Base-by-base conservation (phyloP, 148 eudicot genomes). In the Talinum fruticosum region DNA sequence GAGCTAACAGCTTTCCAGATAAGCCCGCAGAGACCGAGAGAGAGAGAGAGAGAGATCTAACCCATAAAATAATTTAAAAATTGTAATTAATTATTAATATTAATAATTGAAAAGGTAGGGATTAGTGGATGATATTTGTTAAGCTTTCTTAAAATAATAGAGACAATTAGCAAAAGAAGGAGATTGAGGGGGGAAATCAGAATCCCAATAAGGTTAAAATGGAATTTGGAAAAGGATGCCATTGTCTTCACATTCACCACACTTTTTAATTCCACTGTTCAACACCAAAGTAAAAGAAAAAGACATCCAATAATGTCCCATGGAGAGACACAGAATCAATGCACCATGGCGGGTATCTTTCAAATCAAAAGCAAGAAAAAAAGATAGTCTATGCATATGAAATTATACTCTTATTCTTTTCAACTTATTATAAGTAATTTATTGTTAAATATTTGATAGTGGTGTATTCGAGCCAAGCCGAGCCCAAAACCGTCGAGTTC, bases 301-400 rank as follows among this genome's bases (percentile, higher is more conserved):
- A 36, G 7, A n/a, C n/a, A n/a, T n/a, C n/a, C n/a, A n/a, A 36
- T 36, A 36, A 7, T 36, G 7, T 36, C 3, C 38, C 3, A 41
- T 1, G 10, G 57, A 61, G 18, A 49, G 70, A 28, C n/a, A 73
- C 77, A 64, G 76, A 61, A 65, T 72, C 61, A 72, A 49, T 81
- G 84, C 76, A 76, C 83, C 80, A 49, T 59, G 80, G 15, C 72
- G 41, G 69, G 78, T 72, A 69, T 70, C 64, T 15, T 6, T 78
- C 78, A 77, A 73, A 81, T 76, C 73, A 66, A 71, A 45, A 80
- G 73, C 72, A 66, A 54, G 37, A 36, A 33, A 45, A 26, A 73
- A 67, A 66, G 33, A 68, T 61, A 38, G 18, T 36, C 35, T 19
- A 45, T 14, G 24, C n/a, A 35, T 10, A n/a, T n/a, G n/a, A n/a